Conservation (phyloP, 1,284 basidiomycete species). For the Ganoderma meredithae region DNA sequence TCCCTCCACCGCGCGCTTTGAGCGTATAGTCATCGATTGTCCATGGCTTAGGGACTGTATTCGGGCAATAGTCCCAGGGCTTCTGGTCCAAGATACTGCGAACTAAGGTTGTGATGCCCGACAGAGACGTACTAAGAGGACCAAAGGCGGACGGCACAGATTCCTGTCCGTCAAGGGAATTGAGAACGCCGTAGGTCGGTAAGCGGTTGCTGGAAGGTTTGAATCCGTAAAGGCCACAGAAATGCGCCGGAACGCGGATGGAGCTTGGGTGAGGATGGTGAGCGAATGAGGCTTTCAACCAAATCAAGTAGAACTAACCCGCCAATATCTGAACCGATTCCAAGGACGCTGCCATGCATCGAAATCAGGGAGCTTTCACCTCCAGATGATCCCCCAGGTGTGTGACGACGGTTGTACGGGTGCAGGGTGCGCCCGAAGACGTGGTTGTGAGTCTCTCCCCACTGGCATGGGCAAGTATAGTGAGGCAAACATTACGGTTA, state of each 20-base stretch:
- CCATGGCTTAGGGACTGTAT: slow-evolving; percentile 35
- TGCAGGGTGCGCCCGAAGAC: slow-evolving; percentile 78
- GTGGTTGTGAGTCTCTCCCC: slow-evolving; percentile 67
- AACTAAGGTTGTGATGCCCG: slow-evolving; percentile 32
- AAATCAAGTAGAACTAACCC: slow-evolving; percentile 45
- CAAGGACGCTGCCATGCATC: slow-evolving; percentile 65
- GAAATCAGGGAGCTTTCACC: slow-evolving; percentile 66
- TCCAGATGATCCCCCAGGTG: slow-evolving; percentile 67
- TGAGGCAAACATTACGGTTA: slow-evolving; percentile 3
- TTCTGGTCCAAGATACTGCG: slow-evolving; percentile 27
- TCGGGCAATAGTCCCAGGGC: slow-evolving; percentile 36
- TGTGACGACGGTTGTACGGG: slow-evolving; percentile 60
- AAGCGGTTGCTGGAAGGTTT: slow-evolving; percentile 59
- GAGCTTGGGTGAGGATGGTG: slow-evolving; percentile 22
- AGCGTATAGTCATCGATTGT: slow-evolving; percentile 31
- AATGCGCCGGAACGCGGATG: slow-evolving; percentile 78
- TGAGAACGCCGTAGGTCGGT: slow-evolving; percentile 33
- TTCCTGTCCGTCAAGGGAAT: slow-evolving; percentile 37
- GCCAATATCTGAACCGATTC: slow-evolving; percentile 76
- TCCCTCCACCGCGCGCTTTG: slow-evolving; percentile 49
- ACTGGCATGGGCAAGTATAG: slow-evolving; percentile 47
- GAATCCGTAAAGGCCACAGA: slow-evolving; percentile 82
- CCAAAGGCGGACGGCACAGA: slow-evolving; percentile 30
- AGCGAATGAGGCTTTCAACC: not conserved
- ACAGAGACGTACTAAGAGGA: slow-evolving; percentile 32